Evolutionary conservation across 345 rosid species (phyloP).

Genomic region (Iberis pinnata): DNA sequence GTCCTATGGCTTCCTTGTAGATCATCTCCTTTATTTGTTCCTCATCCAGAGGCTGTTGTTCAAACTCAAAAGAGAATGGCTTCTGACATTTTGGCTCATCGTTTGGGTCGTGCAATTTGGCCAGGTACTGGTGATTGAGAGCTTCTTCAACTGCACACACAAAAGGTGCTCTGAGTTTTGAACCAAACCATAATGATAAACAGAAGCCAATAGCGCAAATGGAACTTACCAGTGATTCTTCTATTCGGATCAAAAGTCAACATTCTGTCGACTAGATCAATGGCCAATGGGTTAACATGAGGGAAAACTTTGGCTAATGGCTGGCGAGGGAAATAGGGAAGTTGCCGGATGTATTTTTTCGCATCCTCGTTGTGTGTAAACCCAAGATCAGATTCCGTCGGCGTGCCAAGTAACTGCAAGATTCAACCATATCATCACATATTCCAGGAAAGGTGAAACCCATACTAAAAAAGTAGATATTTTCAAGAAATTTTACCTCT

Average conservation of each 20-base stretch:
- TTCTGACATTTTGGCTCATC: slow-evolving; percentile 82
- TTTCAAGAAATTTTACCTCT: slow-evolving; percentile 47
- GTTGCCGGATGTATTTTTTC: slow-evolving; percentile 72
- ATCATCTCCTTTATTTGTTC: slow-evolving; percentile 92
- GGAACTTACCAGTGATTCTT: slow-evolving; percentile 80
- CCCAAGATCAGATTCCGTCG: slow-evolving; percentile 82
- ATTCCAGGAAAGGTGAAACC: background rate
- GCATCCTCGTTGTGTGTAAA: slow-evolving; percentile 82
- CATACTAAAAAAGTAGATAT: background rate
- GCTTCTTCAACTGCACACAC: slow-evolving; percentile 78
- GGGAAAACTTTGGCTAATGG: slow-evolving; percentile 56
- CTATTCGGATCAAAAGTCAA: slow-evolving; percentile 80
- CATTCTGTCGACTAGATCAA: slow-evolving; percentile 85
- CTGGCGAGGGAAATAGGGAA: slow-evolving; percentile 62
- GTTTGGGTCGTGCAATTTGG: slow-evolving; percentile 66
- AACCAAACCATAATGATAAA: background rate
- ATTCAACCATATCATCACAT: slow-evolving; percentile 23
- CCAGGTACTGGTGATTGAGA: slow-evolving; percentile 78
- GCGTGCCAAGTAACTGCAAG: slow-evolving; percentile 88
- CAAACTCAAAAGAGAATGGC: slow-evolving; percentile 82
- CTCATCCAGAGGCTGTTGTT: slow-evolving; percentile 69
- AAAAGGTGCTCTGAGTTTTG: slow-evolving; percentile 7
- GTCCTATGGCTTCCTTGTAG: slow-evolving; percentile 62
- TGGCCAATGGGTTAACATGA: slow-evolving; percentile 67
- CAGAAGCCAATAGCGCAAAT: no score